phyloP scores from a whole-genome alignment of 2,329 filamentous ascomycete genomes.

The Xylariaceae sp. region DNA sequence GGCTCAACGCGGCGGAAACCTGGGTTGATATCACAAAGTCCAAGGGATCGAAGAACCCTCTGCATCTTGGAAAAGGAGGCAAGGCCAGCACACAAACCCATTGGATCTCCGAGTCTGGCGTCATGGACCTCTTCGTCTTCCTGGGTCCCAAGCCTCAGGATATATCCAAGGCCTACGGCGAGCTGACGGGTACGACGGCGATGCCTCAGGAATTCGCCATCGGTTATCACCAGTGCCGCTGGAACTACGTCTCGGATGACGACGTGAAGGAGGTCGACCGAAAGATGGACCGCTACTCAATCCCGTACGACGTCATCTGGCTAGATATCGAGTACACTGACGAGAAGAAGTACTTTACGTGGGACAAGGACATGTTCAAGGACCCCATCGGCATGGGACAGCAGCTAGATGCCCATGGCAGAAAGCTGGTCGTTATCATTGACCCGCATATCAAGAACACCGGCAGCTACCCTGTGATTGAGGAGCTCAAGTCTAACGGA shows the following conservation, averaged over 20 bases:
- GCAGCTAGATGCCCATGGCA: constrained; percentile 75
- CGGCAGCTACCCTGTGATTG: constrained; percentile 67
- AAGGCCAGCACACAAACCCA: constrained; percentile 82
- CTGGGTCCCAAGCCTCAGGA: constrained; percentile 82
- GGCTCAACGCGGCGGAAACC: constrained; percentile 94
- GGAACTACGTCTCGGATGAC: constrained; percentile 97
- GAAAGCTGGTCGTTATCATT: constrained; percentile 90
- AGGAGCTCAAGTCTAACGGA: constrained; percentile 78
- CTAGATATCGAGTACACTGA: constrained; percentile 97
- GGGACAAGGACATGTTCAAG: constrained; percentile 83
- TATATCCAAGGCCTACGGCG: constrained; percentile 74
- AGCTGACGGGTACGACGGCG: constrained; percentile 86
- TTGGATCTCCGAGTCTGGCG: constrained; percentile 90
- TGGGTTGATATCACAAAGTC: constrained; percentile 93
- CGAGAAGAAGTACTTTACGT: constrained; percentile 96
- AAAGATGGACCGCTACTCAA: constrained; percentile 91
- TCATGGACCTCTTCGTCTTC: constrained; percentile 91
- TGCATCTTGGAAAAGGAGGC: constrained; percentile 63
- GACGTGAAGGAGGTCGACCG: constrained; percentile 95
- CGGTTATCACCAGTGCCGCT: constrained; percentile 94
- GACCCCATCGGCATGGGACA: constrained; percentile 84
- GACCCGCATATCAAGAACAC: constrained; percentile 97
- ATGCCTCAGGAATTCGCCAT: constrained; percentile 90
- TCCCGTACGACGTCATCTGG: constrained; percentile 99
- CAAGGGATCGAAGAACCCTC: constrained; percentile 66